phyloP scores from a whole-genome alignment of 495 filamentous ascomycete species.

The Aspergillus affinis region DNA sequence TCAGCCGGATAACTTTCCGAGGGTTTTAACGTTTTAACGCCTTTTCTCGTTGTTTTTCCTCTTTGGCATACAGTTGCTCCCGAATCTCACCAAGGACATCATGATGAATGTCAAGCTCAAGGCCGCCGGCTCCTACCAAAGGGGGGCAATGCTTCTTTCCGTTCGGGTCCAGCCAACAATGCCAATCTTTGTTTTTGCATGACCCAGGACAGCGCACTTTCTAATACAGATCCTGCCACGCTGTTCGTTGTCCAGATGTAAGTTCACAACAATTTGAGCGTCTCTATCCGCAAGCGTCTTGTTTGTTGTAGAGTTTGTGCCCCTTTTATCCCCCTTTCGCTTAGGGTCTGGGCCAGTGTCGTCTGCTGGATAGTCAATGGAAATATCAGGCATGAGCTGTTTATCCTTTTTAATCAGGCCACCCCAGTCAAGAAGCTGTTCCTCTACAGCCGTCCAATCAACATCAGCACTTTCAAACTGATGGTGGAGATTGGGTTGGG shows the following conservation, averaged over 20 bases:
- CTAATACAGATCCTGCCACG: constrained; percentile 31
- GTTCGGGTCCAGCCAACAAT: constrained; percentile 32
- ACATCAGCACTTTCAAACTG: background rate
- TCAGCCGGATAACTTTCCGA: constrained; percentile 4
- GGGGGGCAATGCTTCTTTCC: constrained; percentile 34
- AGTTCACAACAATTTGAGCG: constrained; percentile 25
- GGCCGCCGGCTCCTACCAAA: constrained; percentile 21
- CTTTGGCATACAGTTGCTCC: constrained; percentile 30
- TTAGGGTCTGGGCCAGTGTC: constrained; percentile 9
- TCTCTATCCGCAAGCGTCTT: constrained; percentile 24
- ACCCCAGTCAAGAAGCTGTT: background rate
- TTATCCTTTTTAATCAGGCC: background rate
- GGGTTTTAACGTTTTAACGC: constrained; percentile 14
- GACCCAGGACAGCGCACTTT: constrained; percentile 27
- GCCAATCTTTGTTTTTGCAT: constrained; percentile 22
- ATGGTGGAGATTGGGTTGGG: no score
- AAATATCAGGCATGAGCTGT: background rate
- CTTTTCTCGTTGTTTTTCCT: constrained; percentile 20
- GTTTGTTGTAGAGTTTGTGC: constrained; percentile 19
- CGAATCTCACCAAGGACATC: constrained; percentile 28
- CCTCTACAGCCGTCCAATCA: background rate
- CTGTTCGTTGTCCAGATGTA: constrained; percentile 17
- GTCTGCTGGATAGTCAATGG: background rate
- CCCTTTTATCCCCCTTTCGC: constrained; percentile 26
- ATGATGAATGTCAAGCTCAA: constrained; percentile 23